phyloP scores from a whole-genome alignment of 2,329 filamentous ascomycete species.

The Emericellopsis cladophorae region DNA sequence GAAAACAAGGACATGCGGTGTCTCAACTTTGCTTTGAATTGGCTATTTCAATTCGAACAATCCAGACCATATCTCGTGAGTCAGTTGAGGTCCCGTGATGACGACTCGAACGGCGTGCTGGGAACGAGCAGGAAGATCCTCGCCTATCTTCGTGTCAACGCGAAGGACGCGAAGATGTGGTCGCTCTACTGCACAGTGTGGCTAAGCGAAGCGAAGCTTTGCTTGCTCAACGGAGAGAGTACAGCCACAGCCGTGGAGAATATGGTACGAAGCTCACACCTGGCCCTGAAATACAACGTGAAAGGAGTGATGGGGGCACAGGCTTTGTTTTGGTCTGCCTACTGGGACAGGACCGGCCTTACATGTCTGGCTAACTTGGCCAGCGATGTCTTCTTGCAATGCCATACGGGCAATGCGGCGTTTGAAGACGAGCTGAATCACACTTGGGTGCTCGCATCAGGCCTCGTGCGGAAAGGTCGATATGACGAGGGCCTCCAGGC shows the following conservation, averaged over 20 bases:
- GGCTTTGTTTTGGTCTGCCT: constrained; percentile 55
- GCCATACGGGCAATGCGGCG: constrained; percentile 43
- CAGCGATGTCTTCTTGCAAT: constrained; percentile 64
- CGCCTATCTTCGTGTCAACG: constrained; percentile 71
- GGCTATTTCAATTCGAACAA: constrained; percentile 90
- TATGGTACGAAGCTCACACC: constrained; percentile 69
- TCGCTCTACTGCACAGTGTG: constrained; percentile 71
- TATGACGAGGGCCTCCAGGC: constrained; percentile 52
- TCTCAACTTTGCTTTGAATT: constrained; percentile 89
- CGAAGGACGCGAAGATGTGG: constrained; percentile 79
- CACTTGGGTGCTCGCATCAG: constrained; percentile 53
- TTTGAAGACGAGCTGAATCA: constrained; percentile 73
- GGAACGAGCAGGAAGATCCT: constrained; percentile 72
- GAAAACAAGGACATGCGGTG: constrained; percentile 89
- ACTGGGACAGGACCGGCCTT: constrained; percentile 66
- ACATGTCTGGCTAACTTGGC: constrained; percentile 41
- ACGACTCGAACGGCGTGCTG: constrained; percentile 57
- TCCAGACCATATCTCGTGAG: constrained; percentile 66
- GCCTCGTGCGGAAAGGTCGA: constrained; percentile 49
- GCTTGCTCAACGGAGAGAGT: constrained; percentile 58
- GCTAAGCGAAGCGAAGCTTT: constrained; percentile 73
- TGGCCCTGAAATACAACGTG: constrained; percentile 68
- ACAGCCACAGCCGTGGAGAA: constrained; percentile 56
- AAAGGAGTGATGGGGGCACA: constrained; percentile 61
- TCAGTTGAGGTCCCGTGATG: constrained; percentile 25